Evolutionary conservation across 2,329 filamentous ascomycete species (phyloP), one percentile per base, ranked within the genome.

Genomic region (Pyricularia sp.): DNA sequence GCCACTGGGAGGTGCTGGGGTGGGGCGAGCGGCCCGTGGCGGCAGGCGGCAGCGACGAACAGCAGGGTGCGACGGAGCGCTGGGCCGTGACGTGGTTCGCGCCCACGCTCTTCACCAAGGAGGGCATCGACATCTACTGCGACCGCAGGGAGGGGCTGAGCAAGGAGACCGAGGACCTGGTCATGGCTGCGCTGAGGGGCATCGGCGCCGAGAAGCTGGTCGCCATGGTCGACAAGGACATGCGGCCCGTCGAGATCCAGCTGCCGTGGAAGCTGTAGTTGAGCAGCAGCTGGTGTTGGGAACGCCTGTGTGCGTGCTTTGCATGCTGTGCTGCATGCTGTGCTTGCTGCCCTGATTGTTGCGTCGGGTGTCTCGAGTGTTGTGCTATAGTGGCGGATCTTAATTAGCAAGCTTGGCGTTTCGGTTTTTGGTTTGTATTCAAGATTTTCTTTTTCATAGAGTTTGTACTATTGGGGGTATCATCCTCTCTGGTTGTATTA

Each of bases 51-150:
- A 79, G 79, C 0, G 75, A 69, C 3, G 68, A 26, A 28, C 14
- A 50, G 14, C 7, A 42, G 7, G 10, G 10, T 12, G 7, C 23
- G 1, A 67, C 50, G 11, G 85, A 88, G 77, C 83, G 84, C 73
- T 97, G 92, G 91, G 88, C 86, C 1, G 91, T 97, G 17, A 96
- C 92, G 4, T 94, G 90, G 84, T 97, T 97, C 78, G 89, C 90
- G 71, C 89, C 91, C 75, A 96, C 92, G 28, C 73, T 94, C 64
- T 96, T 97, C 73, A 95, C 92, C 7, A 90, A 90, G 71, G 91
- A 92, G 69, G 93, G 93, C 0, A 75, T 97, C 33, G 93, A 97
- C 78, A 78, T 96, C 11, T 95, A 94, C 77, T 88, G 87, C 64
- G 84, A 90, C 73, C 82, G 84, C 20, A 83, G 79, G 67, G 85